These are phyloP conservation scores for Suhomyces sp. DNA, from an alignment of 805 yeast species.

Conservation along the genomic window DNA sequence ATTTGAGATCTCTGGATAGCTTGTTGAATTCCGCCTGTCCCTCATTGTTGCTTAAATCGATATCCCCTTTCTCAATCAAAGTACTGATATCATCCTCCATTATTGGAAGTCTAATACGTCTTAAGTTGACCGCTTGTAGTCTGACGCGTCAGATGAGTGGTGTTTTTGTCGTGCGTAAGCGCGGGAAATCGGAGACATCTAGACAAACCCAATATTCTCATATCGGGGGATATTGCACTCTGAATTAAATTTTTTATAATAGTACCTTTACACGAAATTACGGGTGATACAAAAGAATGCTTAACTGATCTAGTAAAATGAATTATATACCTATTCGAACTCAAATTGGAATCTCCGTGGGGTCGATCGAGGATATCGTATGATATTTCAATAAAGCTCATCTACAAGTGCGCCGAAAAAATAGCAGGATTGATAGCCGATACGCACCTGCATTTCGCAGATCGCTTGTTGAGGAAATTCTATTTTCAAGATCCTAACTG, in stretches of 20 bases:
- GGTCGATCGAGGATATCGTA: neutral
- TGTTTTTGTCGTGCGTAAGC: neutral
- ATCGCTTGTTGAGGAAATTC: neutral
- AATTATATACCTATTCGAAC: neutral
- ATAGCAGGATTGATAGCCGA: neutral
- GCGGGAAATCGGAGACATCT: neutral
- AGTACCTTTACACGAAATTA: neutral
- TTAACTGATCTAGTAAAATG: neutral
- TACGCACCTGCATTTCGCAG: neutral
- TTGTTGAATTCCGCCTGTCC: slow-evolving; percentile 43
- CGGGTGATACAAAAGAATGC: neutral
- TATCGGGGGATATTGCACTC: neutral
- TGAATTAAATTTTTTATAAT: no score
- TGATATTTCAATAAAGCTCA: neutral
- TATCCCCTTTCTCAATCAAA: neutral
- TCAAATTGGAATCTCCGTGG: neutral
- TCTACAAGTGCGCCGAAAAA: neutral
- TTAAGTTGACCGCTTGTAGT: neutral
- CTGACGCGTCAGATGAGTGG: neutral
- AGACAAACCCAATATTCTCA: neutral
- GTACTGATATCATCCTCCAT: slow-evolving; percentile 4
- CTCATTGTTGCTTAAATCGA: slow-evolving; percentile 4
- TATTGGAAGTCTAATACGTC: neutral
- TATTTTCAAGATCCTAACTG: neutral
- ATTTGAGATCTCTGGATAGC: slow-evolving; percentile 52